A percentile compares a stretch with the other conserved stretches of the same genome.
phyloP scores from a whole-genome alignment of 2,329 filamentous ascomycete species.

The Westerdykella aurantiaca region DNA sequence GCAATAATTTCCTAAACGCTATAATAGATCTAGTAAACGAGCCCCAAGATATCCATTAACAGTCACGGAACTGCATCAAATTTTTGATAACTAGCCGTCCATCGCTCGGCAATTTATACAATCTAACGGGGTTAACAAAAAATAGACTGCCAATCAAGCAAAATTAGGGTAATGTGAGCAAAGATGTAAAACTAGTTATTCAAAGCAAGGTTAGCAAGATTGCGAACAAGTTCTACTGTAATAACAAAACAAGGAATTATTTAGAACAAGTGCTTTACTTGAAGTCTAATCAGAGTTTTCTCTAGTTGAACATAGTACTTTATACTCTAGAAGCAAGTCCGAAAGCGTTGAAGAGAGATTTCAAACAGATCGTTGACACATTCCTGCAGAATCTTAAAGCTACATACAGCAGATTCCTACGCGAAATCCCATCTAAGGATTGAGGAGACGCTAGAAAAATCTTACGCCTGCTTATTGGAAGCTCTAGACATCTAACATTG shows the following conservation, averaged over 20 bases:
- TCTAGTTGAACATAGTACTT: constrained; percentile 38
- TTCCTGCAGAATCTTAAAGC: constrained; percentile 27
- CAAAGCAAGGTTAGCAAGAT: constrained; percentile 28
- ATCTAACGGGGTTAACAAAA: constrained; percentile 4
- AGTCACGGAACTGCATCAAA: constrained; percentile 21
- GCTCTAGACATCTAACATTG: constrained; percentile 29
- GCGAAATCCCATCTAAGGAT: constrained; percentile 18
- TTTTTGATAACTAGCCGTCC: constrained; percentile 33
- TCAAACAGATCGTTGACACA: constrained; percentile 23
- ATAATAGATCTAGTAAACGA: constrained; percentile 10
- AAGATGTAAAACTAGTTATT: constrained; percentile 33
- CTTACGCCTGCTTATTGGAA: constrained; percentile 31
- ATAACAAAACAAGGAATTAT: constrained; percentile 18
- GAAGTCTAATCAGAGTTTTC: constrained; percentile 35
- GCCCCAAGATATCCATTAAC: constrained; percentile 1
- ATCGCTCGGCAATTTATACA: constrained; percentile 10
- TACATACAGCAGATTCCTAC: constrained; percentile 30
- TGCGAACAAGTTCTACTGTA: constrained; percentile 17
- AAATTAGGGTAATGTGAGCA: constrained; percentile 12
- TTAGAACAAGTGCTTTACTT: constrained; percentile 26
- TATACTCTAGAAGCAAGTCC: constrained; percentile 27
- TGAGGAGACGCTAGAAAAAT: constrained; percentile 23
- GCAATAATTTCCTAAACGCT: constrained; percentile 12
- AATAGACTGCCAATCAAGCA: constrained; percentile 20
- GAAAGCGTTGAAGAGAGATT: constrained; percentile 11